These are phyloP conservation scores for Hypoxylon sp. DNA, from an alignment of 2,329 filamentous ascomycete genomes.

Conservation along the genomic window DNA sequence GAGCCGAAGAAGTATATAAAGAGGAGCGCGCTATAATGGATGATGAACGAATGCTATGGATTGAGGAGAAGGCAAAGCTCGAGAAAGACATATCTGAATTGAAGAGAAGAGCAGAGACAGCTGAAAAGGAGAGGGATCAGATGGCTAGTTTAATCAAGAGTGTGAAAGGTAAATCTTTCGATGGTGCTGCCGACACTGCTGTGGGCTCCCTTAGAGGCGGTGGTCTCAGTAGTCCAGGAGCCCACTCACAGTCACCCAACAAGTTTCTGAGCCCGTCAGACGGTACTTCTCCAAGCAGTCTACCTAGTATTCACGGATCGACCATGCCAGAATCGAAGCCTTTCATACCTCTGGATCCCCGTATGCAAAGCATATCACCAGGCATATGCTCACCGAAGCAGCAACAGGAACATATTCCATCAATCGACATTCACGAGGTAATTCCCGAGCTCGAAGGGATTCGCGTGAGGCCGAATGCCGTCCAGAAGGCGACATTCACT, in stretches of 20 bases:
- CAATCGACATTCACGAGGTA: conserved; percentile 71
- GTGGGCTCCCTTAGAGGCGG: conserved; percentile 37
- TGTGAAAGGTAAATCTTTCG: conserved; percentile 17
- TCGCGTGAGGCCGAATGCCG: conserved; percentile 67
- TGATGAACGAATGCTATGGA: conserved; percentile 64
- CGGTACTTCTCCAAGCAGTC: conserved; percentile 43
- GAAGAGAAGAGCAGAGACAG: conserved; percentile 56
- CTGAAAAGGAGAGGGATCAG: conserved; percentile 41
- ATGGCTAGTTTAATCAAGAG: conserved; percentile 35
- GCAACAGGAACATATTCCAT: conserved; percentile 58
- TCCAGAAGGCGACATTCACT: conserved; percentile 68
- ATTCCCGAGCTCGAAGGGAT: conserved; percentile 74
- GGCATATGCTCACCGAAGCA: conserved; percentile 35
- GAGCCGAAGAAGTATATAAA: conserved; percentile 69
- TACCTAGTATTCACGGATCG: conserved; percentile 47
- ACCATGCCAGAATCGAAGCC: conserved; percentile 58
- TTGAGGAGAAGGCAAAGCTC: conserved; percentile 61
- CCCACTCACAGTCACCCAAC: conserved; percentile 34
- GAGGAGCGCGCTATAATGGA: conserved; percentile 70
- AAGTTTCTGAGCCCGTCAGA: conserved; percentile 44
- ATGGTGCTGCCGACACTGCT: conserved; percentile 35
- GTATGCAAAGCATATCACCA: conserved; percentile 60
- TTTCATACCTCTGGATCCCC: conserved; percentile 61
- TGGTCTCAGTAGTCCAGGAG: conserved; percentile 41
- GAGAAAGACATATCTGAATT: conserved; percentile 60